phyloP scores from a whole-genome alignment of 2,329 filamentous ascomycete species.

The Dactylellina cionopaga region DNA sequence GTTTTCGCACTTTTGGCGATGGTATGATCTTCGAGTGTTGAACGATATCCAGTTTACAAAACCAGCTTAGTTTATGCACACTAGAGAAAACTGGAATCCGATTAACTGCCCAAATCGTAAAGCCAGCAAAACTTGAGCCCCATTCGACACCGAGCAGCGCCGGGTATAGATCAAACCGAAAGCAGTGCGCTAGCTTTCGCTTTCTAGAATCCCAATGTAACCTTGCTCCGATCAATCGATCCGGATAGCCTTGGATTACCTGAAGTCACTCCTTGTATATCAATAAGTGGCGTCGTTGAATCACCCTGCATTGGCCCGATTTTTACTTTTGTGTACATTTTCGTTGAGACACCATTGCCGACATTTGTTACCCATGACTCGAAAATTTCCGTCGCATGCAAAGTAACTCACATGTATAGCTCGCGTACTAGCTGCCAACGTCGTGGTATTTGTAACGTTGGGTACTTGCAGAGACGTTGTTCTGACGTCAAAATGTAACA shows the following conservation, averaged over 20 bases:
- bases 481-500: slow-evolving; percentile 52
- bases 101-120: slow-evolving; percentile 9
- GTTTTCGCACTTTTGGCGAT: slow-evolving; percentile 1
- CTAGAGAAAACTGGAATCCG: slow-evolving; percentile 15
- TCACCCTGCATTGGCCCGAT: not conserved
- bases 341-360: not conserved
- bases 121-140: slow-evolving; percentile 25
- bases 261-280: not conserved
- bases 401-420: slow-evolving; percentile 29
- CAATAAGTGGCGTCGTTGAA: not conserved
- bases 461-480: slow-evolving; percentile 20
- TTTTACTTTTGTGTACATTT: slow-evolving; percentile 7
- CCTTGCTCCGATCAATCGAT: slow-evolving; percentile 17
- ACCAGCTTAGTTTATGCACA: not conserved
- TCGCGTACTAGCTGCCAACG: slow-evolving; percentile 1
- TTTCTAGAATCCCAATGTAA: slow-evolving; percentile 35
- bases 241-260: not conserved
- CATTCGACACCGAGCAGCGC: slow-evolving; percentile 15
- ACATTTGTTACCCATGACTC: not conserved
- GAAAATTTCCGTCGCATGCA: not conserved
- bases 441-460: slow-evolving; percentile 18
- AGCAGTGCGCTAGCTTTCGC: slow-evolving; percentile 23
- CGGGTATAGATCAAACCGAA: slow-evolving; percentile 30
- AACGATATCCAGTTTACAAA: slow-evolving; percentile 10
- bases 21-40: slow-evolving; percentile 29